Base-by-base conservation (phyloP, 805 yeast genomes). In the Wickerhamiella dianesei region DNA sequence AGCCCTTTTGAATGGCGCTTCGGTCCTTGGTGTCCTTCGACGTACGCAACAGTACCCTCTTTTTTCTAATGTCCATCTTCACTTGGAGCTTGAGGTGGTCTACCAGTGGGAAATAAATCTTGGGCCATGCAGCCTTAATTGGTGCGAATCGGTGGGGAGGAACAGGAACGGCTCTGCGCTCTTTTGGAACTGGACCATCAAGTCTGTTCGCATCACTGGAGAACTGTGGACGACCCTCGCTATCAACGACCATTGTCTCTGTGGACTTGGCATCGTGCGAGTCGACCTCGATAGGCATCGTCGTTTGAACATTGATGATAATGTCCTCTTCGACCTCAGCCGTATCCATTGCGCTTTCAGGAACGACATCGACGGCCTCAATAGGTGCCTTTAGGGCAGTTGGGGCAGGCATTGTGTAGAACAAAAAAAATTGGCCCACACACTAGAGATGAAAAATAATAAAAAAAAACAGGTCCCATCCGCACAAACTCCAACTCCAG, bases 71-170 rank as follows among this genome's bases (percentile, higher is more conserved):
- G 64, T 92, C 89, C 96, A 92, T 89, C 67, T 96, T 76, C 43
- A 92, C 96, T 66, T 92, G 98, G 53, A 92, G 71, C 62, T 92
- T 87, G 56, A 92, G 73, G 66, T 88, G 95, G 52, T 92, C 96
- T 35, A 92, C 97, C 55, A 92, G 70, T 4, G 98, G 97, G 32
- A 94, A 95, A 62, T 92, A 92, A 41, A 92, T 81, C 63, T 92
- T 92, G 41, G 85, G 75, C 99, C 99, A 92, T 41, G 80, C 73
- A 53, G 76, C 77, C 64, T 86, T 83, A 58, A 92, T 73, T 20
- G 98, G 98, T 1, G 94, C 75, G 87, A 92, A 82, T 72, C 99
- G 76, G 64, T 92, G 97, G 25, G 96, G 97, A 37, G 98, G 98
- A 29, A 92, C 94, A 2, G 89, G 77, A 9, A 92, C 83, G 60